Conservation (phyloP, 2,329 filamentous ascomycete genomes). For the Rutstroemia sydowiana region DNA sequence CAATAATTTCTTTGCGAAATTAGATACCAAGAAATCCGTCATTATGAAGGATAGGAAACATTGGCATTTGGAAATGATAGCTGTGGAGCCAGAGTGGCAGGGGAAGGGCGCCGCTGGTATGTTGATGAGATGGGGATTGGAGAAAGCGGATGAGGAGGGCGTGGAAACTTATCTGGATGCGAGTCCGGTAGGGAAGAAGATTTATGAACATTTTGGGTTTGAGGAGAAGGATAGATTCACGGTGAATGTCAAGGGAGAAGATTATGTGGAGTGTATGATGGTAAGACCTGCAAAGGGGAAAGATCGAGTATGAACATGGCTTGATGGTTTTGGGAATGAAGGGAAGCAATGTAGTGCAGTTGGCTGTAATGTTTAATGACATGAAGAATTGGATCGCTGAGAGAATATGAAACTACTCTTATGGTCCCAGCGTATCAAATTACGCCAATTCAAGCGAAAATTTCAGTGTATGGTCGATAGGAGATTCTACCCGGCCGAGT, state of each 20-base stretch:
- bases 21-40: constrained; percentile 31
- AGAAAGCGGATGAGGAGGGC: constrained; percentile 37
- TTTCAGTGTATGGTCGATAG: too few species aligned
- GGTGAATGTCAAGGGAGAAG: constrained; percentile 27
- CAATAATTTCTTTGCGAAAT: constrained; percentile 34
- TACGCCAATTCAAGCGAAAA: too few species aligned
- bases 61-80: constrained; percentile 43
- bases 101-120: constrained; percentile 38
- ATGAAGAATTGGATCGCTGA: too few species aligned
- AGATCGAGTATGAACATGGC: too few species aligned
- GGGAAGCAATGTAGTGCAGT: too few species aligned
- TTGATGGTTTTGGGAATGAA: too few species aligned
- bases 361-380: too few species aligned
- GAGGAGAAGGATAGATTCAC: constrained; percentile 33
- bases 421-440: too few species aligned
- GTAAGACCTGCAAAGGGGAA: constrained; percentile 10
- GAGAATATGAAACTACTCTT: too few species aligned
- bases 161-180: constrained; percentile 43
- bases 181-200: constrained; percentile 37
- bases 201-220: constrained; percentile 45
- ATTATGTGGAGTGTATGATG: constrained; percentile 29
- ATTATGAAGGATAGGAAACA: constrained; percentile 38
- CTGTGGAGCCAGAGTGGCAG: constrained; percentile 36
- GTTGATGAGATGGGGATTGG: constrained; percentile 41
- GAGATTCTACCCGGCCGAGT: too few species aligned